Evolutionary conservation across 148 eudicot species (phyloP), one percentile per base, ranked within the genome.

Genomic region (Selenicereus undatus): DNA sequence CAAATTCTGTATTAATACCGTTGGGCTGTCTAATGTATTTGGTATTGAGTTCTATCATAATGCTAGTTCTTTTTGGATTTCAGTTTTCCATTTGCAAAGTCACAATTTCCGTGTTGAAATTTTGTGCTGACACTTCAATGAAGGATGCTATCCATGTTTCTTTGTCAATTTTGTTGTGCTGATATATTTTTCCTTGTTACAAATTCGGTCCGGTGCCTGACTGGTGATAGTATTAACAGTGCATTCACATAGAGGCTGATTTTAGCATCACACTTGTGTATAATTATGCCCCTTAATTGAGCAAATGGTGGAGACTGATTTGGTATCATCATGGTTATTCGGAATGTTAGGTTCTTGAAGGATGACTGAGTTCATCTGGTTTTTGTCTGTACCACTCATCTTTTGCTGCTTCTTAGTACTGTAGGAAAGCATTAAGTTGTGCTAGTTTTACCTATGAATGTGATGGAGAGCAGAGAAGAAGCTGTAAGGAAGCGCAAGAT

Each of bases 401-500:
- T 48, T 48, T 48, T 48, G 52, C 13, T 11, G 14, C 14, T 48
- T 48, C 52, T 48, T 48, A 48, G 52, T 48, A 10, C 52, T 48
- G 52, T 48, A 48, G 52, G 13, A 48, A 48, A 48, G 52, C 52
- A 48, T 10, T 48, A 48, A 9, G 52, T 48, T 48, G 52, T 48
- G 14, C 52, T 1, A 48, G 52, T 1, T 39, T 39, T 48, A 48
- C 52, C 52, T 73, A 51, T 42, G 42, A 78, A 77, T 71, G 20
- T 73, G 83, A 92, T 92, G 95, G 93, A 88, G 79, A 80, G 56
- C 62, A 76, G 78, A 76, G 86, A 83, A 66, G 84, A 80, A 66
- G 30, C 82, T 76, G 77, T 58, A 80, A 88, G 82, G 82, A 92
- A 92, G 75, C 92, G 96, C 84, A 86, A 83, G 87, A 89, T 84